Evolutionary conservation across 2,329 filamentous ascomycete species (phyloP).

Genomic region (Fusarium gaditjirri): DNA sequence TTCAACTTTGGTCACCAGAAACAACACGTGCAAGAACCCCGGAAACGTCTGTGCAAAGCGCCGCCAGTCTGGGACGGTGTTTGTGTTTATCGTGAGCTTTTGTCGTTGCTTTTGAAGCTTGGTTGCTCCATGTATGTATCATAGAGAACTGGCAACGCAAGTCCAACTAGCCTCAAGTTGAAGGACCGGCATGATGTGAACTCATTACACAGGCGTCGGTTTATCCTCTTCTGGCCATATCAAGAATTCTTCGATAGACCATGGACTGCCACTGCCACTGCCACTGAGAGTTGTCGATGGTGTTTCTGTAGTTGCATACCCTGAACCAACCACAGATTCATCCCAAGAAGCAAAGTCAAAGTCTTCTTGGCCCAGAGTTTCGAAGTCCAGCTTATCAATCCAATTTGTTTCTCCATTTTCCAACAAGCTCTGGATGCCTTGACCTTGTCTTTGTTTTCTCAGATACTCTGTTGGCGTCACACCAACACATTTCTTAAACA

Average conservation of each 20-base stretch:
- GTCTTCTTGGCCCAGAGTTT: conserved; percentile 3
- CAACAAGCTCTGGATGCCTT: neutral
- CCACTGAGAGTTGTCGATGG: conserved; percentile 5
- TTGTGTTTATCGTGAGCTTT: neutral
- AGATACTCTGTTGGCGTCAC: conserved; percentile 56
- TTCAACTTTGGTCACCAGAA: conserved; percentile 21
- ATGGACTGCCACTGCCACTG: conserved; percentile 28
- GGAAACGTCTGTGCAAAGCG: neutral
- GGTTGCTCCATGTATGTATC: neutral
- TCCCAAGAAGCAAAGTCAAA: conserved; percentile 36
- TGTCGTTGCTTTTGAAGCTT: neutral
- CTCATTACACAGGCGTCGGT: neutral
- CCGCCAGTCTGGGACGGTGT: neutral
- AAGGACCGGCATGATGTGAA: neutral
- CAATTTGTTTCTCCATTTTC: conserved; percentile 12
- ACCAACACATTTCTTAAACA: conserved; percentile 66
- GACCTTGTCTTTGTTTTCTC: conserved; percentile 30
- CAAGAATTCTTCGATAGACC: conserved; percentile 40
- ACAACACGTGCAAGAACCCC: neutral
- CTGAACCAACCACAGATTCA: conserved; percentile 11
- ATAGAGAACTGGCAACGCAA: neutral
- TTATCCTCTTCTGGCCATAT: conserved; percentile 32
- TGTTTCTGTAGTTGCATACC: conserved; percentile 13
- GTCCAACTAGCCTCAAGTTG: neutral
- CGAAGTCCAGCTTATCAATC: conserved; percentile 23